Evolutionary conservation across 371 early-diverging fungal species (phyloP), one percentile per base, ranked within the genome.

Genomic region (Aphelidium insulamus): DNA sequence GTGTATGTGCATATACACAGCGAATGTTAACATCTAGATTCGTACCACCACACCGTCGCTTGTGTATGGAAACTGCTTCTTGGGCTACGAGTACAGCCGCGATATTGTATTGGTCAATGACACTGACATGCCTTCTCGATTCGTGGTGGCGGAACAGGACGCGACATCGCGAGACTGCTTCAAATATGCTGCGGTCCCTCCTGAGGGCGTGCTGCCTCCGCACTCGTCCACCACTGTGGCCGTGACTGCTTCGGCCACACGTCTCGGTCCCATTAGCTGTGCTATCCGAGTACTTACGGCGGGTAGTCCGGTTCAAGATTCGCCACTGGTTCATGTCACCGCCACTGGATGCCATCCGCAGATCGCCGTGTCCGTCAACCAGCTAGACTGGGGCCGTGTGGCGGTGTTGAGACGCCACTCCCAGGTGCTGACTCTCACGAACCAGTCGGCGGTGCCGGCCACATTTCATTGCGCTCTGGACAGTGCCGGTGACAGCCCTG

Each of bases 331-430:
- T 0, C 52, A 55, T 21, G 50, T 66, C 22, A 14, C 38, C 0
- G 59, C 51, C 4, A 42, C 36, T 21, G 63, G 63, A 2, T 49
- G 55, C 17, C 64, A 64, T 0, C 66, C 66, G 6, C 42, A 48
- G 28, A 45, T 62, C 4, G 11, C 39, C 0, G 23, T 61, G 1
- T 54, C 57, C 2, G 22, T 40, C 1, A 50, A 35, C 10, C 54
- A 54, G 30, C 28, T 66, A 7, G 47, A 55, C 26, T 66, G 59
- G 59, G 61, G 63, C 1, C 54, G 51, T 15, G 52, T 63, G 9
- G 49, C 40, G 4, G 67, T 64, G 3, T 29, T 66, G 34, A 44
- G 40, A 15, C 23, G 41, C 1, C 21, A 34, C 10, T 4, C 38
- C 4, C 11, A 30, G 17, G 17, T 25, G 3, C 26, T 66, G 7